Percentiles rank a stretch among this genome's conserved stretches.
These are phyloP conservation scores for Phalaenopsis equestris DNA, from an alignment of 106 monocot species.

Conservation along the genomic window DNA sequence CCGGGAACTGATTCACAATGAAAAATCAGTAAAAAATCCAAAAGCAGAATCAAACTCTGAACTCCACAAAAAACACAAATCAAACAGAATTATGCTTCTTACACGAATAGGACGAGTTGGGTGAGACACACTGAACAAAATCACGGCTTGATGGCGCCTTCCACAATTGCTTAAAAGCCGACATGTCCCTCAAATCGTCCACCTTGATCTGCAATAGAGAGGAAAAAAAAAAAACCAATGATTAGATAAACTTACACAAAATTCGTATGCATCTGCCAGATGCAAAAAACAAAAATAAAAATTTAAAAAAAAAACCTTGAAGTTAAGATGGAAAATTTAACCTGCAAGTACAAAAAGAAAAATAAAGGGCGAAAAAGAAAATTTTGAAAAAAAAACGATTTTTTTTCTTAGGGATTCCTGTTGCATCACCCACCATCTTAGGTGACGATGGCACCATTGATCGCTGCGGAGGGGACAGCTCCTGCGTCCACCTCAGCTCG, in stretches of 20 bases:
- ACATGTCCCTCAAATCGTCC: conserved; percentile 15
- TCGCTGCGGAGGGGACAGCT: conserved; percentile 32
- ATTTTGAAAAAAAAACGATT: background rate
- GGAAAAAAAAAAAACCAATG: conserved; percentile 10
- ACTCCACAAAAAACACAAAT: background rate
- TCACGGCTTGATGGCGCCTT: conserved; percentile 40
- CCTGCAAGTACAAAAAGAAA: too few species aligned
- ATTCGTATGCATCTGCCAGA: background rate
- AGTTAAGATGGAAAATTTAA: too few species aligned
- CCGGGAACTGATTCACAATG: conserved; percentile 40
- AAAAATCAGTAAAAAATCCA: background rate
- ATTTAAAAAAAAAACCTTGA: too few species aligned
- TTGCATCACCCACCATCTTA: conserved; percentile 22
- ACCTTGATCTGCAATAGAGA: conserved; percentile 57
- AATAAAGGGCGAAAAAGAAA: background rate
- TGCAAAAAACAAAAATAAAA: too few species aligned
- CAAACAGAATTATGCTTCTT: background rate
- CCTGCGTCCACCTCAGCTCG: conserved; percentile 47
- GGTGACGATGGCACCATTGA: conserved; percentile 1
- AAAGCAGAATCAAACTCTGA: background rate
- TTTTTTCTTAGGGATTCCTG: background rate
- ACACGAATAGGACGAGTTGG: conserved; percentile 41
- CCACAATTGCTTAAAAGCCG: conserved; percentile 60
- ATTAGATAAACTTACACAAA: background rate
- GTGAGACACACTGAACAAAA: conserved; percentile 48